These are phyloP conservation scores for Mycena filopes DNA, from an alignment of 768 basidiomycete genomes.

Conservation along the genomic window DNA sequence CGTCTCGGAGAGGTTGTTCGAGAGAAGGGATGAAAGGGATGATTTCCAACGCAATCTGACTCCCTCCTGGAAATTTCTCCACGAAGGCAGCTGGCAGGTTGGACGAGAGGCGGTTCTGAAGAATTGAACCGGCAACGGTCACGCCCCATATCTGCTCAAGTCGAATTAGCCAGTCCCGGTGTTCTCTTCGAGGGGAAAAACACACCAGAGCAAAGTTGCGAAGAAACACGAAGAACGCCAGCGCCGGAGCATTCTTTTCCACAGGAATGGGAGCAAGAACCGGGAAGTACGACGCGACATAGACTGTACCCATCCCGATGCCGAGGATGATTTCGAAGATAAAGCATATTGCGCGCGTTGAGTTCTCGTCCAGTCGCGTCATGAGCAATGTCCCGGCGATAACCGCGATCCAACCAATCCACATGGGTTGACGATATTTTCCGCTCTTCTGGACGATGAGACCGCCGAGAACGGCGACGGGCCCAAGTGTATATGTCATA, in stretches of 20 bases:
- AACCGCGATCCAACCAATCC: slow-evolving; percentile 1
- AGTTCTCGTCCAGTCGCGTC: slow-evolving; percentile 29
- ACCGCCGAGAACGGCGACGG: slow-evolving; percentile 41
- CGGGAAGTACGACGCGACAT: slow-evolving; percentile 48
- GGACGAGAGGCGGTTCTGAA: slow-evolving; percentile 60
- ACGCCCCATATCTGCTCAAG: slow-evolving; percentile 59
- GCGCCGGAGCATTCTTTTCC: slow-evolving; percentile 51
- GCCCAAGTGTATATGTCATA: slow-evolving; percentile 2
- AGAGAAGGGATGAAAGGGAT: slow-evolving; percentile 55
- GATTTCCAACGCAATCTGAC: too few relatives aligned
- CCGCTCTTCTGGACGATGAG: slow-evolving; percentile 38
- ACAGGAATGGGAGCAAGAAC: slow-evolving; percentile 58
- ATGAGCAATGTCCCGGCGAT: slow-evolving; percentile 4
- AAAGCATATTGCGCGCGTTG: slow-evolving; percentile 14
- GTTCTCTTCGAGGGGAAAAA: too few relatives aligned
- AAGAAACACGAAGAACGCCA: slow-evolving; percentile 54
- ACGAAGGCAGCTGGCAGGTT: slow-evolving; percentile 53
- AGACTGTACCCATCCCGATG: slow-evolving; percentile 38
- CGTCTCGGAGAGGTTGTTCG: slow-evolving; percentile 39
- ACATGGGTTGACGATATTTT: slow-evolving; percentile 30
- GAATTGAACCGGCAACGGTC: slow-evolving; percentile 58
- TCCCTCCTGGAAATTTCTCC: slow-evolving; percentile 45
- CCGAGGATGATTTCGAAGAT: slow-evolving; percentile 35
- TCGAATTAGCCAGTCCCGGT: neutral
- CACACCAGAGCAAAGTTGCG: slow-evolving; percentile 49